Base-by-base conservation (phyloP, 2,329 filamentous ascomycete genomes). In the Teratosphaeria destructans region DNA sequence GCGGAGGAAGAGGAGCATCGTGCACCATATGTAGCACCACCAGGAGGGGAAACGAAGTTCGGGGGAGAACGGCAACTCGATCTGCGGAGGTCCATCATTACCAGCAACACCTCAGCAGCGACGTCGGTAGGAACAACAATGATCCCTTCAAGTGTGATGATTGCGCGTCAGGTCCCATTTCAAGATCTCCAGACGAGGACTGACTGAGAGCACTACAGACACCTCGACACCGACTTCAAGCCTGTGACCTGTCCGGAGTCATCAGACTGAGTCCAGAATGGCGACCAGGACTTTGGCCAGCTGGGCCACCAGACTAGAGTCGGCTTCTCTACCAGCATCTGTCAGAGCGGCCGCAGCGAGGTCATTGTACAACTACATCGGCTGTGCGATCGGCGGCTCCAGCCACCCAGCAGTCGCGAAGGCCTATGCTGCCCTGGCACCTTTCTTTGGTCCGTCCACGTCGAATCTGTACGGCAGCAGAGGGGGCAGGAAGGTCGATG, bases 341-440 rank as follows among this genome's bases (percentile, higher is more conserved):
- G 78, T 81, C 19, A 68, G 74, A 57, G 65, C 74, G 16, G 75
- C 78, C 6, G 79, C 80, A 0, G 70, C 75, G 10, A 75, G 76
- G 23, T 78, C 76, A 49, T 74, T 82, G 56, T 81, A 81, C 70
- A 83, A 82, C 71, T 82, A 78, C 75, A 74, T 75, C 6, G 81
- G 81, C 47, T 83, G 80, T 63, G 75, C 79, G 29, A 76, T 82
- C 23, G 79, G 78, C 5, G 81, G 80, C 3, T 77, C 75, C 60
- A 70, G 71, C 8, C 79, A 81, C 62, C 70, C 73, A n/a, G 76
- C 79, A 1, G 75, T 76, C 23, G 64, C 63, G 2, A 77, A 73
- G 61, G 73, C 76, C 11, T 66, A 69, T 53, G 66, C 67, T 1
- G 70, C 74, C 0, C 66, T 78, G 4, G 56, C 67, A 19, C 68